Percentiles rank a stretch among this genome's conserved stretches.
phyloP scores from a whole-genome alignment of 495 filamentous ascomycete genomes.

The Aspergillus nanangensis region DNA sequence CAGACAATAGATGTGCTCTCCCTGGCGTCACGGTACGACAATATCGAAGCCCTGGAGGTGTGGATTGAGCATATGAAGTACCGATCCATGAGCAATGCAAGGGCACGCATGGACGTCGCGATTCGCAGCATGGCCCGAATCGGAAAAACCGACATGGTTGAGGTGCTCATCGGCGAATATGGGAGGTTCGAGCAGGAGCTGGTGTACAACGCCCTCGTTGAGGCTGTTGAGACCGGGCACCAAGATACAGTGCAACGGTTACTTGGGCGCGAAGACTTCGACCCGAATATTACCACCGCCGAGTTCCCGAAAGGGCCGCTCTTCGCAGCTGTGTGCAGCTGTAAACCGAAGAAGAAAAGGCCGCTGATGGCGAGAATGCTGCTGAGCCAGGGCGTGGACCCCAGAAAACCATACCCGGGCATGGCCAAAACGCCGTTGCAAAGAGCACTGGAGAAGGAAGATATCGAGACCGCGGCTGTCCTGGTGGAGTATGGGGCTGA shows the following conservation, averaged over 20 bases:
- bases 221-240: background rate
- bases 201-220: background rate
- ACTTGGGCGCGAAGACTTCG: background rate
- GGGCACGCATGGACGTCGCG: background rate
- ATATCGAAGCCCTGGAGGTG: background rate
- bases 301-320: constrained; percentile 1
- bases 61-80: background rate
- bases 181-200: background rate
- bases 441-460: background rate
- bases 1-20: background rate
- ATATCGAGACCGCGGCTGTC: background rate
- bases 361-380: background rate
- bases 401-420: background rate
- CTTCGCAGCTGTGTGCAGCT: background rate
- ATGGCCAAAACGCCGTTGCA: background rate
- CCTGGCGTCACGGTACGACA: background rate
- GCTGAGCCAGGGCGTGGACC: background rate
- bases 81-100: background rate
- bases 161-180: background rate
- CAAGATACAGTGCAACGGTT: background rate
- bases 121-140: background rate
- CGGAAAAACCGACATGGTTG: background rate
- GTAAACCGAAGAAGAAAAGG: background rate
- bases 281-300: background rate
- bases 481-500: background rate